Evolutionary conservation across 805 yeast species (phyloP), one percentile per base, ranked within the genome.

Genomic region (Saccharomycopsis sp.): DNA sequence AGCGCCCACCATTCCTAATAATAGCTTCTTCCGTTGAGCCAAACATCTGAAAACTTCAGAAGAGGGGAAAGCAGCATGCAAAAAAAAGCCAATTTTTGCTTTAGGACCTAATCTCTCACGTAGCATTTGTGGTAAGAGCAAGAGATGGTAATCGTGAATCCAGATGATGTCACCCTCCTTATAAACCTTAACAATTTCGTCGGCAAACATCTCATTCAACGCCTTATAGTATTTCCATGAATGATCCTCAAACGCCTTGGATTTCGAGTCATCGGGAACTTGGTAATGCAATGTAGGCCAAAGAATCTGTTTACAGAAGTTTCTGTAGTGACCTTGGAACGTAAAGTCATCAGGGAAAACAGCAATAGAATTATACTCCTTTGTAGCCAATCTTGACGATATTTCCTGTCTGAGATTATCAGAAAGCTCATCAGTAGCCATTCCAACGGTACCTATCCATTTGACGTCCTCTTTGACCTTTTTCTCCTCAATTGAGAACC

Each of bases 271-370:
- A 70, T 94, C 98, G 0, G 98, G 98, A 44, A 93, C 89, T 70
- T 93, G 97, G 69, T 94, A 94, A 57, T 84, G 89, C 63, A 94
- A 78, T 1, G 97, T 89, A 35, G 99, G 99, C 98, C 98, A 94
- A 62, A 94, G 75, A 47, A 94, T 89, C 67, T 92, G 96, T 71
- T 94, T 94, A 71, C 97, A 93, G 70, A 87, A 94, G 56, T 89
- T 88, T 59, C 83, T 84, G 71, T 94, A 94, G 68, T 92, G 97
- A 20, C 97, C 97, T 67, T 87, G 87, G 65, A 90, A 89, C 0
- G 90, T 84, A 34, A 82, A 72, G 70, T 94, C 98, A 64, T 81
- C 82, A 1, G 93, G 84, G 60, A 82, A 83, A 1, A 91, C 88
- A 0, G 90, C 83, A 59, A 78, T 80, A 47, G 86, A 81, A 58